These are phyloP conservation scores for Vitis rupestris DNA, from an alignment of 164 flowering plant species.

Conservation along the genomic window DNA sequence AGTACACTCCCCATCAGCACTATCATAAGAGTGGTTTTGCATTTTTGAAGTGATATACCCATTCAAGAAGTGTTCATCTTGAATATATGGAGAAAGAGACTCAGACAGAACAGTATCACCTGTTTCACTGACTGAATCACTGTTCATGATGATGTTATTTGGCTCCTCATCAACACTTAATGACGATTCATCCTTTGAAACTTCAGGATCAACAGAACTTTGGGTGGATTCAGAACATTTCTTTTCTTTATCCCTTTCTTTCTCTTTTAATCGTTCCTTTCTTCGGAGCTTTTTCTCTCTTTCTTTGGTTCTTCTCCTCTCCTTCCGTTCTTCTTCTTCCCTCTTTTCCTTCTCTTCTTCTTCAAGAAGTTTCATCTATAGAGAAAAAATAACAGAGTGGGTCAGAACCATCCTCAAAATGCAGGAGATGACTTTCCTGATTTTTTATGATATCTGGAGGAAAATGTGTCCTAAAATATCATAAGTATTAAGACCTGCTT, in stretches of 20 bases:
- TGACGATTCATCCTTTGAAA: conserved; percentile 33
- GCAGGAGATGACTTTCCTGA: background rate
- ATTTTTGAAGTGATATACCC: conserved; percentile 22
- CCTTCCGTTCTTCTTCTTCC: conserved; percentile 92
- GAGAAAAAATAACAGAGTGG: conserved; percentile 13
- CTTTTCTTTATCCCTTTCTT: conserved; percentile 60
- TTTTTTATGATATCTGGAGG: background rate
- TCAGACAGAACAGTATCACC: conserved; percentile 33
- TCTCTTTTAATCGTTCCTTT: conserved; percentile 84
- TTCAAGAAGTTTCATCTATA: conserved; percentile 92
- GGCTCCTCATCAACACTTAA: conserved; percentile 41
- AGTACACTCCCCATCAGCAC: conserved; percentile 38
- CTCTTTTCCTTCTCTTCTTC: conserved; percentile 98
- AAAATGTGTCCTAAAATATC: conserved; percentile 3
- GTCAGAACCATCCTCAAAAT: conserved; percentile 4
- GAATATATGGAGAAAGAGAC: conserved; percentile 37
- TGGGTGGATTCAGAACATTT: conserved; percentile 29
- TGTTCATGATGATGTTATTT: conserved; percentile 27
- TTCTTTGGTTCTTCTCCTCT: conserved; percentile 82
- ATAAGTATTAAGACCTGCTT: conserved; percentile 69
- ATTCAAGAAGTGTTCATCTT: conserved; percentile 40
- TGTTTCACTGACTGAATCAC: conserved; percentile 45
- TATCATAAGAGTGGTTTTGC: conserved; percentile 30
- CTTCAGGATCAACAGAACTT: conserved; percentile 25
- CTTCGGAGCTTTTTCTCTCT: conserved; percentile 90